Evolutionary conservation across 345 rosid genomes (phyloP).

Genomic region (Rhizophora apiculata): DNA sequence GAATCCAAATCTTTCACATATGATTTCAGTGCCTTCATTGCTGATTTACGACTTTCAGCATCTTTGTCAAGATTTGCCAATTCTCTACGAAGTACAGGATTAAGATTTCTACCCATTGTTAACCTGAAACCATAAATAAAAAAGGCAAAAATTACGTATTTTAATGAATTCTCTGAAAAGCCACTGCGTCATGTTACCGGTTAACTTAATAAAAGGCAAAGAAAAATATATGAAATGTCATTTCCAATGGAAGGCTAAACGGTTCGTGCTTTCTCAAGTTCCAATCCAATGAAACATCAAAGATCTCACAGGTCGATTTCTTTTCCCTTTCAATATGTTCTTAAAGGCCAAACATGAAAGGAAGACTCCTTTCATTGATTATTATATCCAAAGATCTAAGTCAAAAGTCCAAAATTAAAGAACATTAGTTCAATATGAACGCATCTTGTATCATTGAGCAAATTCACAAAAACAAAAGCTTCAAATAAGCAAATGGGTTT

Average conservation of each 20-base stretch:
- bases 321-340: not conserved
- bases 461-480: not conserved
- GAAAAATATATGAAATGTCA: no score
- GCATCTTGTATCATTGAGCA: not conserved
- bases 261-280: not conserved
- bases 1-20: slow-evolving; percentile 81
- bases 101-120: slow-evolving; percentile 66
- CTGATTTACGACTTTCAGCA: slow-evolving; percentile 65
- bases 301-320: not conserved
- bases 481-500: slow-evolving; percentile 1
- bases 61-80: slow-evolving; percentile 85
- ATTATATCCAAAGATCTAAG: not conserved
- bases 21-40: slow-evolving; percentile 77
- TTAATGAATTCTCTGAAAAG: not conserved
- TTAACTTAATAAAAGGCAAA: not conserved
- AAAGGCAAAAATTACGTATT: not conserved
- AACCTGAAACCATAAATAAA: slow-evolving; percentile 25
- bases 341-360: not conserved
- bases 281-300: not conserved
- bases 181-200: not conserved
- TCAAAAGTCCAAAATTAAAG: slow-evolving; percentile 1
- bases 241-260: not conserved
- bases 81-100: slow-evolving; percentile 63
- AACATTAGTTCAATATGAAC: not conserved
- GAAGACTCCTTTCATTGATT: not conserved